Base-by-base conservation (phyloP, 176 grass and related monocot genomes). In the Miscanthus lutarioriparius region DNA sequence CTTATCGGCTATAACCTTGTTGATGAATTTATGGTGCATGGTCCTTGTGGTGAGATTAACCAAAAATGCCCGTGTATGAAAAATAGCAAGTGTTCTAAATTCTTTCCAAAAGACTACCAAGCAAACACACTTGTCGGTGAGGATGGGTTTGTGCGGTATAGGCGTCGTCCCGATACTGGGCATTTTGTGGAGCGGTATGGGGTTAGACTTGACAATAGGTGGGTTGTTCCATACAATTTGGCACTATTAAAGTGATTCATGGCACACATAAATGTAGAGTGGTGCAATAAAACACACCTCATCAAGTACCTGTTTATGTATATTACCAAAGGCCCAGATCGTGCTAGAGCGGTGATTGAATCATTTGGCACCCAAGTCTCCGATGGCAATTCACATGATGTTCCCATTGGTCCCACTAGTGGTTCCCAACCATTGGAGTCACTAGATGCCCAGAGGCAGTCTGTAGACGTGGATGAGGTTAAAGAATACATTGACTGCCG, bases 111-210 rank as follows among this genome's bases (percentile, higher is more conserved):
- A 3, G 22, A 6, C 2, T 80, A 44, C 14, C 16, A 63, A 4
- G 17, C 3, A 43, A 17, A 10, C 19, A 81, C 39, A 22, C 0
- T 35, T 32, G 28, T 81, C 26, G 67, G 64, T 67, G 27, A 49
- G 41, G 63, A 81, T 51, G 41, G 79, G 5, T 81, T 81, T 65
- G 63, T 81, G 33, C 39, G 32, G 6, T 83, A 74, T 75, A 83
- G 32, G 36, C 22, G 30, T 11, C 39, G 23, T 2, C 8, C 33
- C 9, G 20, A 75, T 0, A 3, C 1, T 6, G 6, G 67, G 0
- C 10, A 38, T 2, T 72, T 19, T 41, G 81, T 58, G 8, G 22
- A 71, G 16, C 10, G 23, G 2, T 15, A 64, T 17, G 82, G 38
- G 11, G 35, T 85, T 41, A 43, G 5, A 19, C n/a, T 67, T n/a